phyloP scores from a whole-genome alignment of 1,139 yeast species.

The Spencermartinsiella ligniputridi region DNA sequence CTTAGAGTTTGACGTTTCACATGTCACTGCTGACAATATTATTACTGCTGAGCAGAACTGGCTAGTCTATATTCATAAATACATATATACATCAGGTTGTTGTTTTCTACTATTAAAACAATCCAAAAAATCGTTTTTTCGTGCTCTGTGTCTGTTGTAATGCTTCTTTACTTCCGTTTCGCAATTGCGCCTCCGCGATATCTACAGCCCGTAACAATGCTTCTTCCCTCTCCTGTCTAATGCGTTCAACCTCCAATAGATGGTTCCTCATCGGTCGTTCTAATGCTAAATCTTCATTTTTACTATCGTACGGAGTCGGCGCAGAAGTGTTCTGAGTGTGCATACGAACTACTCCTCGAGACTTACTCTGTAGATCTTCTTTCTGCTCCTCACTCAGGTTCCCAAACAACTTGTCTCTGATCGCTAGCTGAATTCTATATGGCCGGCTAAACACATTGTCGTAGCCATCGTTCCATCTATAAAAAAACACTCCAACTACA shows the following conservation, averaged over 20 bases:
- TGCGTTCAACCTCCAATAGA: conserved; percentile 68
- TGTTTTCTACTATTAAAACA: background rate
- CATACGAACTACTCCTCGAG: background rate
- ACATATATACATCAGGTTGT: no score
- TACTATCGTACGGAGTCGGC: background rate
- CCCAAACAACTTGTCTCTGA: conserved; percentile 52
- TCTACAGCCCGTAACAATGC: conserved; percentile 54
- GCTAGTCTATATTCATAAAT: no score
- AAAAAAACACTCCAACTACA: conserved; percentile 54
- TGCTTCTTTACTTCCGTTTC: no score
- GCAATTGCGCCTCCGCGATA: conserved; percentile 36
- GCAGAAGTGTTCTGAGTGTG: conserved; percentile 8
- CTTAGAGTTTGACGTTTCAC: no score
- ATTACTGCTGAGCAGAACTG: no score
- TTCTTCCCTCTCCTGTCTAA: conserved; percentile 68
- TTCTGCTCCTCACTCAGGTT: conserved; percentile 53
- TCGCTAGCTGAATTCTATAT: conserved; percentile 54
- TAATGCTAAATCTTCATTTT: conserved; percentile 43
- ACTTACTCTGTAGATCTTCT: conserved; percentile 48
- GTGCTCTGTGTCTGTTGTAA: background rate
- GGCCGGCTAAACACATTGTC: conserved; percentile 71
- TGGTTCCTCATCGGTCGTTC: conserved; percentile 72
- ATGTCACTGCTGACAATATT: no score
- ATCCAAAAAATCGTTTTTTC: background rate
- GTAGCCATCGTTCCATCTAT: conserved; percentile 81